Conservation (phyloP, 2,329 filamentous ascomycete genomes). For the Phialophora verrucosa region DNA sequence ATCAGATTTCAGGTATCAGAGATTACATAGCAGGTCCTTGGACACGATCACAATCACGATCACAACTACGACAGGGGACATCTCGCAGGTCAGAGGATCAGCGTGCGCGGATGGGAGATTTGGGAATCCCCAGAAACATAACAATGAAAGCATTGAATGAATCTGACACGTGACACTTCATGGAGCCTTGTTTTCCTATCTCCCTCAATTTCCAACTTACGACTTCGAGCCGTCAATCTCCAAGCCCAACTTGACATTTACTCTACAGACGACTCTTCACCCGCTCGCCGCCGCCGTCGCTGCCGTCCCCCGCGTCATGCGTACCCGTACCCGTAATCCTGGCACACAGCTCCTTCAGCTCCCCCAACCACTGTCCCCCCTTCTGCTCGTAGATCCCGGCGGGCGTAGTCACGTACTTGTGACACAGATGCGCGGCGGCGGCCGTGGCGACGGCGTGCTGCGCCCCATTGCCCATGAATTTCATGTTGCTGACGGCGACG, state of each 20-base stretch:
- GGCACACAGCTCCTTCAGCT: background rate
- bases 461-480: constrained; percentile 17
- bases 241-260: background rate
- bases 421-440: constrained; percentile 12
- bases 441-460: constrained; percentile 18
- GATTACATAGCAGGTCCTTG: background rate
- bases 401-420: constrained; percentile 3
- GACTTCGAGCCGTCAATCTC: too few relatives aligned
- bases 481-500: constrained; percentile 8
- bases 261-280: background rate
- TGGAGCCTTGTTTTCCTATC: too few relatives aligned
- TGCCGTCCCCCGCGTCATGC: too few relatives aligned
- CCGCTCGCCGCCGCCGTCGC: background rate
- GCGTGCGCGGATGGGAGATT: too few relatives aligned
- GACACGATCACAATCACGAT: background rate
- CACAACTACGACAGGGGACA: background rate
- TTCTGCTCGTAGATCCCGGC: background rate
- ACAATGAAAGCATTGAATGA: background rate
- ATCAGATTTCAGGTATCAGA: background rate
- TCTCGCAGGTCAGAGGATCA: background rate
- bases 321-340: background rate
- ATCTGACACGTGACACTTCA: background rate
- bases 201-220: too few relatives aligned
- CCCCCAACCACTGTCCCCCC: background rate
- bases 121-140: background rate